Evolutionary conservation across 169 alveolate species (phyloP), one percentile per base, ranked within the genome.

Genomic region (Eimeria brunetti): DNA sequence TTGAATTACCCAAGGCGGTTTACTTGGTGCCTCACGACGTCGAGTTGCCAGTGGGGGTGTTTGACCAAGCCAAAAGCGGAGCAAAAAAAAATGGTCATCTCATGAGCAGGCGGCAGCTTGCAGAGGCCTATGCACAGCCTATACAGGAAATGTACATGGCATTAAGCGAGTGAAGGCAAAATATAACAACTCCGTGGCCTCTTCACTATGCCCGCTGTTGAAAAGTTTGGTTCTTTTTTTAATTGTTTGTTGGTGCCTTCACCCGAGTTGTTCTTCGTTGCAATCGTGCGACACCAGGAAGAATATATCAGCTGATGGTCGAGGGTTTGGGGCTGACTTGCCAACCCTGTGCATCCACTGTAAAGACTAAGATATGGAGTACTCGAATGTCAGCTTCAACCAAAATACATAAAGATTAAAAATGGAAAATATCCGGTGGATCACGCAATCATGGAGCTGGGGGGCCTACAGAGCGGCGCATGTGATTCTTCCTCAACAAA

Each of bases 21-120:
- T 85, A 85, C 64, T 38, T 85, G n/a, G 91, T 85, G 56, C 91
- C 91, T 5, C 91, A 85, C 49, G 91, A 85, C 30, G 91, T 85
- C 49, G 91, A 33, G 58, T 80, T 85, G 41, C 91, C 91, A 22
- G 58, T 85, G 67, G 91, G 64, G 8, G 80, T 56, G 22, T 58
- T 85, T 27, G 91, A 85, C 56, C 46, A 58, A 27, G 60, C 36
- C 33, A 49, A 83, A 20, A 69, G 38, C 53, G 80, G 80, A 1
- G 62, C 30, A 62, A 46, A 18, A 33, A 41, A 73, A 73, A 36
- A 24, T 18, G 20, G 20, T 18, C 62, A 30, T 56, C 20, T 36
- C 53, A 38, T 85, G 67, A 20, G 46, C 36, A 69, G 91, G 75
- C 76, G 80, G 60, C 91, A 85, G 80, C 91, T 85, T 46, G 91